A percentile compares a stretch with the other conserved stretches of the same genome.
Evolutionary conservation across 2,329 filamentous ascomycete genomes (phyloP).

Genomic region (Colletotrichum euphorbiae): DNA sequence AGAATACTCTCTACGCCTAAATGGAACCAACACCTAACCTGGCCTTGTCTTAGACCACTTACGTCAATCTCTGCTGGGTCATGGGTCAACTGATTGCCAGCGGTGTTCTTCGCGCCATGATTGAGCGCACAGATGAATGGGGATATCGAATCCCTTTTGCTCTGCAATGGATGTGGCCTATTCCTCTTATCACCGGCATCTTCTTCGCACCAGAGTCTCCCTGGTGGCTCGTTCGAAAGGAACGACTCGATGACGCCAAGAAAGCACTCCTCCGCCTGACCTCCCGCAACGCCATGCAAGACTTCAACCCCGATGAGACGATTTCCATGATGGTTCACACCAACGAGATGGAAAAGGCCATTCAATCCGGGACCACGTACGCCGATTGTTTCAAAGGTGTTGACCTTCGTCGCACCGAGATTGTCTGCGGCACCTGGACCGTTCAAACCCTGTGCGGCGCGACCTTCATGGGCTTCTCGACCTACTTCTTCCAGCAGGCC

Average conservation of each 20-base stretch:
- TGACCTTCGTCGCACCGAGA: constrained; percentile 59
- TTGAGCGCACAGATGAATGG: constrained; percentile 53
- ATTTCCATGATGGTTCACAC: constrained; percentile 65
- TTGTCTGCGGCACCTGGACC: constrained; percentile 55
- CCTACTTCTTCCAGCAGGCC: constrained; percentile 58
- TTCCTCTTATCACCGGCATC: constrained; percentile 56
- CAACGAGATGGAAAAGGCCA: constrained; percentile 59
- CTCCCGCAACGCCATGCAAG: constrained; percentile 43
- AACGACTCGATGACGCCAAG: constrained; percentile 54
- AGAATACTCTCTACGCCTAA: rapidly evolving
- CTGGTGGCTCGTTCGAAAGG: constrained; percentile 61
- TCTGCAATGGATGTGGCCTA: constrained; percentile 62
- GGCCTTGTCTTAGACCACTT: constrained; percentile 52
- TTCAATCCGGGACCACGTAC: constrained; percentile 56
- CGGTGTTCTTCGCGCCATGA: constrained; percentile 55
- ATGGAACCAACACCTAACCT: neutral
- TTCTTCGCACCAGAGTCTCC: constrained; percentile 61
- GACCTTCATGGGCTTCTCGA: constrained; percentile 50
- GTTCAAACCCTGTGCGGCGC: constrained; percentile 55
- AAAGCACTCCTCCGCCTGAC: constrained; percentile 54
- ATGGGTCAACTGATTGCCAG: constrained; percentile 60
- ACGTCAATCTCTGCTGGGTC: constrained; percentile 63
- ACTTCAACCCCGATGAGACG: constrained; percentile 55
- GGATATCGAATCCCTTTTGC: constrained; percentile 62
- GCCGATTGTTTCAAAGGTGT: constrained; percentile 60